These are phyloP conservation scores for Abelmoschus esculentus DNA, from an alignment of 345 rosid genomes.

Conservation along the genomic window DNA sequence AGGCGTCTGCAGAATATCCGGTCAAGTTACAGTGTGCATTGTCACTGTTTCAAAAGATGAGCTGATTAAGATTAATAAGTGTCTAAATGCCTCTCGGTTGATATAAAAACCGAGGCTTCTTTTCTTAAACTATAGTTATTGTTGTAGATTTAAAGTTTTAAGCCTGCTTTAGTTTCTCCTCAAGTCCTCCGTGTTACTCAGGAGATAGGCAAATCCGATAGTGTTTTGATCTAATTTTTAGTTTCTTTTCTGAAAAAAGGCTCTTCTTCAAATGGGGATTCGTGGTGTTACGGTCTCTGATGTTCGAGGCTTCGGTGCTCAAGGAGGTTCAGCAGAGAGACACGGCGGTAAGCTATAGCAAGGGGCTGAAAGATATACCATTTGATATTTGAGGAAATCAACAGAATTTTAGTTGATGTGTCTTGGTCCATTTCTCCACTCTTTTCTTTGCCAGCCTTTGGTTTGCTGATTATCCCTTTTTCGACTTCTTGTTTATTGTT, in stretches of 20 bases:
- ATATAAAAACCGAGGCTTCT: not conserved
- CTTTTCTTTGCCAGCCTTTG: not conserved
- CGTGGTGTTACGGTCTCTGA: conserved; percentile 88
- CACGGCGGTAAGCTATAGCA: conserved; percentile 56
- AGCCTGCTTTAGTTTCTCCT: not conserved
- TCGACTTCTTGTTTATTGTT: conserved; percentile 10
- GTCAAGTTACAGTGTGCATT: not conserved
- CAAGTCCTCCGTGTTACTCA: not conserved
- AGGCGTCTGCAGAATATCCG: not conserved
- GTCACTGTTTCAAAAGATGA: not conserved
- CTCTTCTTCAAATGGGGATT: conserved; percentile 66
- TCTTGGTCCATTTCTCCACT: not conserved
- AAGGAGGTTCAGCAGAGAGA: conserved; percentile 82
- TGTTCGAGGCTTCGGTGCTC: conserved; percentile 84
- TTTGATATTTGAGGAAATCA: not conserved
- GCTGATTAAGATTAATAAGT: not conserved
- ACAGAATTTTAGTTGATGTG: not conserved
- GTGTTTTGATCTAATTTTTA: conserved; percentile 5
- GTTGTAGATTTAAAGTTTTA: not conserved
- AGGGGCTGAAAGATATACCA: not conserved
- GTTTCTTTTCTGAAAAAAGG: conserved; percentile 28
- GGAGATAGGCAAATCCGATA: not conserved
- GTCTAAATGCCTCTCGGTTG: not conserved
- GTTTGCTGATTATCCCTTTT: not conserved
- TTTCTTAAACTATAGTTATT: not conserved